A percentile compares a stretch with the other conserved stretches of the same genome.
These are phyloP conservation scores for Nepenthes gracilis DNA, from an alignment of 148 eudicot genomes.

Conservation along the genomic window DNA sequence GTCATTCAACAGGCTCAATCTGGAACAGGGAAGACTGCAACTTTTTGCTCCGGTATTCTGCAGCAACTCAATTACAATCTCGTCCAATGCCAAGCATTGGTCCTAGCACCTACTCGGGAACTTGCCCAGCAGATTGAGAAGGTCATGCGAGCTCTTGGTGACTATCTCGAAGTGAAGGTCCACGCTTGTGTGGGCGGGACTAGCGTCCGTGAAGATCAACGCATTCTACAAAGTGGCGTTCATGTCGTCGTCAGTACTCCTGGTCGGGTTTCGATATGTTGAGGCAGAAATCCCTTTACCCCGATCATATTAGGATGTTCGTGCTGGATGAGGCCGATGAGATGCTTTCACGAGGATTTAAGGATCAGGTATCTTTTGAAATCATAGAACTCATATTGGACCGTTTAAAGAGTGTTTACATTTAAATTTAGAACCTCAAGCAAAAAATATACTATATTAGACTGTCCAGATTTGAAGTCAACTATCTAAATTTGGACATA, in stretches of 20 bases:
- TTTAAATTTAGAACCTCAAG: no score
- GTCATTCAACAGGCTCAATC: conserved; percentile 60
- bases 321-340: conserved; percentile 16
- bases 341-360: conserved; percentile 13
- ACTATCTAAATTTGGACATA: no score
- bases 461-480: no score
- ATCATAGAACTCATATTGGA: no score
- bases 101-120: conserved; percentile 52
- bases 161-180: conserved; percentile 13
- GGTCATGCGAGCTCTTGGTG: conserved; percentile 55
- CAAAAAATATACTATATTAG: no score
- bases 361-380: conserved; percentile 8
- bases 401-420: no score
- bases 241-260: conserved; percentile 20
- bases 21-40: conserved; percentile 58
- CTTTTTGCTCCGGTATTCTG: conserved; percentile 58
- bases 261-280: conserved; percentile 12
- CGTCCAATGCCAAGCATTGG: conserved; percentile 49
- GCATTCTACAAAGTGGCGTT: conserved; percentile 13
- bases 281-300: conserved; percentile 6
- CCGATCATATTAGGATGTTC: conserved; percentile 8
- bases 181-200: conserved; percentile 17
- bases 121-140: conserved; percentile 57
- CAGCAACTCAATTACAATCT: conserved; percentile 39
- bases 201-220: conserved; percentile 14